Conservation (phyloP, 177 flowering plant genomes). For the Vitis hybrid region DNA sequence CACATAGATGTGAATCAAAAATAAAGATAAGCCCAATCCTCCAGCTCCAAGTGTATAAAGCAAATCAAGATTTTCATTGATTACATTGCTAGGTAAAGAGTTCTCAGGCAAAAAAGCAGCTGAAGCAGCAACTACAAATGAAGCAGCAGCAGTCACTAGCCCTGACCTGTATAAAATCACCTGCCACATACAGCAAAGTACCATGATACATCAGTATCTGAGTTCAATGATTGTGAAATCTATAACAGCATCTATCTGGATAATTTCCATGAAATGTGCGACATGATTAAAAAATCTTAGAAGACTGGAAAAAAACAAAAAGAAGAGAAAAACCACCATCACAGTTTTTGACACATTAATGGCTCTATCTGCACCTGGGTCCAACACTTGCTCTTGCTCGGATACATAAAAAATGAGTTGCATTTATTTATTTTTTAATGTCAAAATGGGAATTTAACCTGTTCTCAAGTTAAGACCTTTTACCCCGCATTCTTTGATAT, state of each 20-base stretch:
- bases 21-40: constrained; percentile 78
- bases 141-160: constrained; percentile 79
- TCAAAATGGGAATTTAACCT: too few species aligned
- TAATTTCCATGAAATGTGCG: too few species aligned
- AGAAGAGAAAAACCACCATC: background rate
- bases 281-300: background rate
- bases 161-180: constrained; percentile 84
- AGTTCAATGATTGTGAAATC: background rate
- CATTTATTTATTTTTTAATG: too few species aligned
- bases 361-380: too few species aligned
- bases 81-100: constrained; percentile 27
- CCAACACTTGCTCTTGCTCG: too few species aligned
- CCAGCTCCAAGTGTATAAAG: constrained; percentile 65
- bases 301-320: background rate
- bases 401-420: too few species aligned
- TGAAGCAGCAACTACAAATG: constrained; percentile 73
- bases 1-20: constrained; percentile 87
- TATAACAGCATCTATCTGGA: too few species aligned
- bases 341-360: too few species aligned
- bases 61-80: constrained; percentile 48
- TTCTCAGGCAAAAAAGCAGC: constrained; percentile 56
- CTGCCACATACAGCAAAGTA: constrained; percentile 32
- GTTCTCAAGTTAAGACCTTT: too few species aligned
- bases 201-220: background rate
- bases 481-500: too few species aligned